Evolutionary conservation across 257 asterid species (phyloP).

Genomic region (Solanum phureja): DNA sequence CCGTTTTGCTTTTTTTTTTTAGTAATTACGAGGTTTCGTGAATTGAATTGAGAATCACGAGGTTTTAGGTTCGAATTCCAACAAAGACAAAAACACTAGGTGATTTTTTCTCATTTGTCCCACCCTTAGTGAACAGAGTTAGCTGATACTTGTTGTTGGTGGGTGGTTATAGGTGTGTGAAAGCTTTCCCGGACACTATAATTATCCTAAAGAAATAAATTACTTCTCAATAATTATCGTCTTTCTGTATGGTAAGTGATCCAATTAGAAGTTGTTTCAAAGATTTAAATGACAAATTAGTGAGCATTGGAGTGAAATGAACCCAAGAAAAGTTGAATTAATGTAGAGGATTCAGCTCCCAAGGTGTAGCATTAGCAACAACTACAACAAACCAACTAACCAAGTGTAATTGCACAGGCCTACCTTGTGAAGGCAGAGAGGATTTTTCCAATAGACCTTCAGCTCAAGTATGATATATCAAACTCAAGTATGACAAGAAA

Average conservation of each 20-base stretch:
- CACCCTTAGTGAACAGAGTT: neutral
- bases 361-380: neutral
- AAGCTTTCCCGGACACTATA: neutral
- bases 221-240: neutral
- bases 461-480: neutral
- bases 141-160: neutral
- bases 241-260: neutral
- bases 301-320: neutral
- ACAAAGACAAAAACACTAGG: neutral
- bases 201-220: neutral
- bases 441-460: neutral
- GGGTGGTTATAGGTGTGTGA: neutral
- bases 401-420: neutral
- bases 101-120: neutral
- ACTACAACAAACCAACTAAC: neutral
- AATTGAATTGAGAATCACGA: neutral
- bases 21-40: neutral
- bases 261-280: neutral
- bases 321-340: neutral
- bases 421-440: neutral
- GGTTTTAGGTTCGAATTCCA: too few species aligned
- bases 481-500: neutral
- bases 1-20: neutral
- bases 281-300: neutral
- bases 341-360: neutral